Base-by-base conservation (phyloP, 768 basidiomycete genomes). In the Panaeolus cyanescens region DNA sequence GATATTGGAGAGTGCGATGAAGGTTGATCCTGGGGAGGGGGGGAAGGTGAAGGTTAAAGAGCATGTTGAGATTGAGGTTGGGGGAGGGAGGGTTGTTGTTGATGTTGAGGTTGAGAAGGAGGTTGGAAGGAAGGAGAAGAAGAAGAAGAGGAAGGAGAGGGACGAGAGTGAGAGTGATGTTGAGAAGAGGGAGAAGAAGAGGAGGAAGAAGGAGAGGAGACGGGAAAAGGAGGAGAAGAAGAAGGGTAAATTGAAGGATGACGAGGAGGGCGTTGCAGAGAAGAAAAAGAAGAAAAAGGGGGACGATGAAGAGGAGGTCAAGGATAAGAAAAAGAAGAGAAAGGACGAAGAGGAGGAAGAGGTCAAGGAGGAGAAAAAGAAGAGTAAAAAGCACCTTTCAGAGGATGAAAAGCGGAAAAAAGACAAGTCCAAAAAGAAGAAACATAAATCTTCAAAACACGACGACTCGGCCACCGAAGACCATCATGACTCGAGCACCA, bases 171-270 rank as follows among this genome's bases (percentile, higher is more conserved):
- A 56, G 54, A 9, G 56, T n/a, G 50, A 59, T 54, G 39, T 30
- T 37, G 33, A 54, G 30, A 42, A 25, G 30, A 60, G 60, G 62
- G 54, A 59, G 61, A 68, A 64, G 62, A 69, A 67, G 39, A 64
- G 59, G 59, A 70, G 40, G 54, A 37, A 13, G 37, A 59, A 12
- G 69, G 63, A 30, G 65, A 60, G 34, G 66, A 71, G 39, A 72
- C 69, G 40, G 66, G 72, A 7, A 70, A 71, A 10, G 66, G 60
- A 8, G 71, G 67, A 17, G 63, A 68, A 31, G 62, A 61, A 31
- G 67, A 68, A 13, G 32, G 22, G 6, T 61, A 59, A 33, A 68
- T 68, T 1, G 56, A 62, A 15, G 68, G 69, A 9, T 55, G 53
- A 20, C 22, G 25, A 45, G 9, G 64, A 69, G 10, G 57, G 36